These are phyloP conservation scores for Haematococcus sp. DNA, from an alignment of 139 green algal genomes.

Conservation along the genomic window DNA sequence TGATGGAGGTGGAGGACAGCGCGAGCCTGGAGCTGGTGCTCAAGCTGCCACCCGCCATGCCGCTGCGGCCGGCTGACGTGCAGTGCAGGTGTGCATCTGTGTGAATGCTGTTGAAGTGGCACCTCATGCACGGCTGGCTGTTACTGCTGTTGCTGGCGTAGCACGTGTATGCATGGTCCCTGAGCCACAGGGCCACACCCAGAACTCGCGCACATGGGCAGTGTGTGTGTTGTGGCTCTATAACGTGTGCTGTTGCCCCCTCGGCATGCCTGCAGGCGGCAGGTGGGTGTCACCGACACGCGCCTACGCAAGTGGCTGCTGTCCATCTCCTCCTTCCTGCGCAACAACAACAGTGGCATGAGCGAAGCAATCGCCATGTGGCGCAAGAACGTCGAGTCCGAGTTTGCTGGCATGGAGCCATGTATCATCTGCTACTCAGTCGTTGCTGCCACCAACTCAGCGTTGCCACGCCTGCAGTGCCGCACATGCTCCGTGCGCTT, in stretches of 20 bases:
- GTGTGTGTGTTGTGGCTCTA: neutral
- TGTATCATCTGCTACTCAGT: conserved; percentile 98
- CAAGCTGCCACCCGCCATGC: conserved; percentile 73
- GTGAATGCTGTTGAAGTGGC: too few relatives aligned
- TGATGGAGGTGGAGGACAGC: conserved; percentile 78
- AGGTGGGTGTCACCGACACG: conserved; percentile 67
- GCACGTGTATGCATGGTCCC: neutral
- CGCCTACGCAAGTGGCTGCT: conserved; percentile 94
- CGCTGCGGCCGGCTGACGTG: conserved; percentile 74
- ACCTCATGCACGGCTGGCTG: neutral
- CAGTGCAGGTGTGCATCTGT: conserved; percentile 52
- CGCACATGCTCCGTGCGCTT: conserved; percentile 88
- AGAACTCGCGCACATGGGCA: neutral
- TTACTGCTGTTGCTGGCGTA: neutral
- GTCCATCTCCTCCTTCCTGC: conserved; percentile 83
- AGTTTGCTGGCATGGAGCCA: conserved; percentile 78
- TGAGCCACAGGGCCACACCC: neutral
- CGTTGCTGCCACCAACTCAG: conserved; percentile 66
- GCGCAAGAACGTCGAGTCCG: conserved; percentile 73
- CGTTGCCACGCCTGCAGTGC: conserved; percentile 87
- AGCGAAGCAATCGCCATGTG: conserved; percentile 75
- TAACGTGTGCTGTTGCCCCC: neutral
- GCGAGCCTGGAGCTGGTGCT: conserved; percentile 82
- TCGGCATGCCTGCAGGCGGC: conserved; percentile 23
- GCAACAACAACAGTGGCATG: conserved; percentile 77